Conservation (phyloP, 805 yeast genomes). For the Yamadazyma sp. region DNA sequence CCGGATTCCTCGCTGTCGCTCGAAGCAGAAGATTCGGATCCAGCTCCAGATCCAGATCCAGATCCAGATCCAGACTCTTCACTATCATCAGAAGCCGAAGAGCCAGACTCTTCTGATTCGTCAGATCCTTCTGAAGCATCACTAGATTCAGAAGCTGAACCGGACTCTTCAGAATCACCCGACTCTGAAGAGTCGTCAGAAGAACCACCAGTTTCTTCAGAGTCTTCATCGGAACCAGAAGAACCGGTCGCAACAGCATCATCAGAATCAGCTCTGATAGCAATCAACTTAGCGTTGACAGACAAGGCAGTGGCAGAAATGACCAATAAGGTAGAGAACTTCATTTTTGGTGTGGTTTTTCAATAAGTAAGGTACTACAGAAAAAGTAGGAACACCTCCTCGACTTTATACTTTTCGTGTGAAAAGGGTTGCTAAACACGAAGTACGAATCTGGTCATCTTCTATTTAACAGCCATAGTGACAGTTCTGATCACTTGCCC, state of each 20-base stretch:
- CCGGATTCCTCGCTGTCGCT: no score
- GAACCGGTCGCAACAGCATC: conserved; percentile 17
- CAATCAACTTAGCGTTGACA: conserved; percentile 16
- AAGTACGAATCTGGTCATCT: not conserved
- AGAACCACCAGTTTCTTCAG: conserved; percentile 5
- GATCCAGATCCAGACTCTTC: not conserved
- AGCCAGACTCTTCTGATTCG: conserved; percentile 2
- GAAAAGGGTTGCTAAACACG: conserved; percentile 4
- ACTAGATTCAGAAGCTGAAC: conserved; percentile 6
- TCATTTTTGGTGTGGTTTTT: conserved; percentile 8
- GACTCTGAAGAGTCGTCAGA: conserved; percentile 7
- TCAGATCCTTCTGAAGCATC: conserved; percentile 9
- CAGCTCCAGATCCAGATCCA: conserved; percentile 7
- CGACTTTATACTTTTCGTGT: conserved; percentile 7
- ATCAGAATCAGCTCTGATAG: conserved; percentile 10
- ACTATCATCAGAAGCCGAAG: conserved; percentile 8
- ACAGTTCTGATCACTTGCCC: conserved; percentile 6
- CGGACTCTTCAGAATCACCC: conserved; percentile 9
- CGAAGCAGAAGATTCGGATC: conserved; percentile 8
- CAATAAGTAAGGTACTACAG: not conserved
- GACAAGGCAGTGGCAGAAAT: conserved; percentile 11
- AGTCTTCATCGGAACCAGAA: conserved; percentile 6
- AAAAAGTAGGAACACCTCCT: not conserved
- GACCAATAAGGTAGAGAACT: conserved; percentile 13
- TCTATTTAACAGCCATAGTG: not conserved